These are phyloP conservation scores for Kwoniella europaea DNA, from an alignment of 768 basidiomycete genomes.

Conservation along the genomic window DNA sequence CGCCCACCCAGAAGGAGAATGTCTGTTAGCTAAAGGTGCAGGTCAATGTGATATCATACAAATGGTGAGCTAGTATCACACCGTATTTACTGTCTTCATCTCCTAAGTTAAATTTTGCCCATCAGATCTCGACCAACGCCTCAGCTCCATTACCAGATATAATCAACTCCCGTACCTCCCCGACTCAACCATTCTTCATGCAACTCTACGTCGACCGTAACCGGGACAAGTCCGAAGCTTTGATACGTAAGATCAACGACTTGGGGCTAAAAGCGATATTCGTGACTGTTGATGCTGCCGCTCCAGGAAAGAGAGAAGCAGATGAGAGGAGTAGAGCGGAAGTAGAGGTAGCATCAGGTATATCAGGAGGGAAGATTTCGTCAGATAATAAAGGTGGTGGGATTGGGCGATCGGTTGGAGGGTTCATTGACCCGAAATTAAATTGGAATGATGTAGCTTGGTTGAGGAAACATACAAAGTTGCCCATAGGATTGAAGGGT, in stretches of 20 bases:
- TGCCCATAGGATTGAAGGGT: conserved; percentile 63
- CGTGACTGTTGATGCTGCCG: conserved; percentile 57
- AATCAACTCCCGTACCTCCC: conserved; percentile 23
- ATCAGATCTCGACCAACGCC: conserved; percentile 59
- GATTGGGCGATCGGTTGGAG: conserved; percentile 56
- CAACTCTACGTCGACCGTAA: conserved; percentile 57
- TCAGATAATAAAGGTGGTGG: conserved; percentile 56
- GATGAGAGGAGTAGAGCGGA: conserved; percentile 56
- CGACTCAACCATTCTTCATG: conserved; percentile 58
- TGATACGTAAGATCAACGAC: conserved; percentile 50
- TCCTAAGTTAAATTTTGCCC: neutral
- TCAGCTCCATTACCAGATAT: conserved; percentile 57
- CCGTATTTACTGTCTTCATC: neutral
- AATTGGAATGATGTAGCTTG: conserved; percentile 64
- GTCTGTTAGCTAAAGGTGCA: conserved; percentile 53
- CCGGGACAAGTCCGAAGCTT: conserved; percentile 54
- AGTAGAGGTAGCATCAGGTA: conserved; percentile 56
- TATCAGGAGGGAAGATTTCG: conserved; percentile 56
- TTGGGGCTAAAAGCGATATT: conserved; percentile 56
- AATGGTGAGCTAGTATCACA: conserved; percentile 40
- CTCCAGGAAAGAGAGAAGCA: conserved; percentile 57
- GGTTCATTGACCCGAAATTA: conserved; percentile 57
- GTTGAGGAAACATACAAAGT: conserved; percentile 58
- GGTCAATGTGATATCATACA: conserved; percentile 48
- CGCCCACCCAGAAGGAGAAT: conserved; percentile 58